phyloP scores from a whole-genome alignment of 768 basidiomycete genomes.

The Lentinula aciculospora region DNA sequence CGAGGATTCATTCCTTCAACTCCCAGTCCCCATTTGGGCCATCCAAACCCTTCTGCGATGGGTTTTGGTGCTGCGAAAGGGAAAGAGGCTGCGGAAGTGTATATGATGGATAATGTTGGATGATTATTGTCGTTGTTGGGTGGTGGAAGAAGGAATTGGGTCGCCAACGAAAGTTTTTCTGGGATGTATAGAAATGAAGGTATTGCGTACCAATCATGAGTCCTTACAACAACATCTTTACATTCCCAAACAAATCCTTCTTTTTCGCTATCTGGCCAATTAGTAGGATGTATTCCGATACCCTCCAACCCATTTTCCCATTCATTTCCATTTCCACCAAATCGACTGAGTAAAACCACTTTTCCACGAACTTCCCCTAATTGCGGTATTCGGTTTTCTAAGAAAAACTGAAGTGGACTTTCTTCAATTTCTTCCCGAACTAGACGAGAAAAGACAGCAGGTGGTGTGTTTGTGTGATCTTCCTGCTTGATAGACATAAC shows the following conservation, averaged over 20 bases:
- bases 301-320: slow-evolving; percentile 70
- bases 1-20: slow-evolving; percentile 83
- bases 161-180: slow-evolving; percentile 67
- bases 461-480: slow-evolving; percentile 45
- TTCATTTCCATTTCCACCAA: slow-evolving; percentile 60
- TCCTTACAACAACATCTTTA: slow-evolving; percentile 61
- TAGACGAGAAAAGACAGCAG: slow-evolving; percentile 50
- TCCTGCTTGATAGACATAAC: slow-evolving; percentile 92
- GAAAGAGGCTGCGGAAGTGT: slow-evolving; percentile 74
- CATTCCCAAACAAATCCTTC: slow-evolving; percentile 77
- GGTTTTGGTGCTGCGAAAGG: slow-evolving; percentile 75
- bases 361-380: slow-evolving; percentile 86
- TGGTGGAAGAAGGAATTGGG: slow-evolving; percentile 43
- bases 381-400: slow-evolving; percentile 73
- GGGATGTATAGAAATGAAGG: slow-evolving; percentile 76
- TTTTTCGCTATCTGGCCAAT: slow-evolving; percentile 78
- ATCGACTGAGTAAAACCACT: slow-evolving; percentile 81
- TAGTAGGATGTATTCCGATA: slow-evolving; percentile 81
- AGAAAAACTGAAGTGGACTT: slow-evolving; percentile 62
- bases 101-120: slow-evolving; percentile 67
- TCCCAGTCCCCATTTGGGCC: slow-evolving; percentile 70
- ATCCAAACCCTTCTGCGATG: slow-evolving; percentile 81
- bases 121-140: slow-evolving; percentile 17
- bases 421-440: slow-evolving; percentile 60
- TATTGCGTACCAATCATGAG: slow-evolving; percentile 88